A percentile compares a stretch with the other conserved stretches of the same genome.
Evolutionary conservation across 352 stramenopile species (phyloP).

Genomic region (Pythium scleroteichum): DNA sequence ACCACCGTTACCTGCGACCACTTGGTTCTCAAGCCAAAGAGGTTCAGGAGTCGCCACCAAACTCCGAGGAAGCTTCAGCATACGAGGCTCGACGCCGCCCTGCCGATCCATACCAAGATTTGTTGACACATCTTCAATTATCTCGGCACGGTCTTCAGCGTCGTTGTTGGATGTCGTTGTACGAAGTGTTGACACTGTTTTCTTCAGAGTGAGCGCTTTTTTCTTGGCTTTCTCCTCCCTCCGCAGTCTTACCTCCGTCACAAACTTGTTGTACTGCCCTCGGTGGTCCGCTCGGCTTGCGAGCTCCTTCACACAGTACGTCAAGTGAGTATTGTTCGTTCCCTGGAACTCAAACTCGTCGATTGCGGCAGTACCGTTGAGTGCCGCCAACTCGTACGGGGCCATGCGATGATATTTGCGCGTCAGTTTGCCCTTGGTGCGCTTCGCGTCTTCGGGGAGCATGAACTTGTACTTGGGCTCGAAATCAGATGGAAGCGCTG

Average conservation of each 20-base stretch:
- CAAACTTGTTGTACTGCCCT: slow-evolving; percentile 68
- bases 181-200: slow-evolving; percentile 43
- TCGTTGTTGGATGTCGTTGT: slow-evolving; percentile 40
- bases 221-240: slow-evolving; percentile 33
- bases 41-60: slow-evolving; percentile 45
- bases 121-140: slow-evolving; percentile 54
- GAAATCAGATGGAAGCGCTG: slow-evolving; percentile 85
- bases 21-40: slow-evolving; percentile 57
- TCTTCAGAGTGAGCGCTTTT: slow-evolving; percentile 40
- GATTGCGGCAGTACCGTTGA: slow-evolving; percentile 70
- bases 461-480: slow-evolving; percentile 89
- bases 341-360: slow-evolving; percentile 84
- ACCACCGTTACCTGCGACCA: slow-evolving; percentile 15
- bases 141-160: slow-evolving; percentile 33
- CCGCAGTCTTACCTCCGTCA: slow-evolving; percentile 43
- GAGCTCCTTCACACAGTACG: slow-evolving; percentile 85
- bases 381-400: slow-evolving; percentile 58
- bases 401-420: slow-evolving; percentile 56
- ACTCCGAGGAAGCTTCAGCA: slow-evolving; percentile 45
- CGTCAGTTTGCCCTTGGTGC: slow-evolving; percentile 53
- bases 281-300: slow-evolving; percentile 65
- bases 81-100: slow-evolving; percentile 44
- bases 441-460: slow-evolving; percentile 67
- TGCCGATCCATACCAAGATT: slow-evolving; percentile 46
- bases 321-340: slow-evolving; percentile 84